These are phyloP conservation scores for Moesziomyces aphidis DNA, from an alignment of 1,284 basidiomycete species.

Conservation along the genomic window DNA sequence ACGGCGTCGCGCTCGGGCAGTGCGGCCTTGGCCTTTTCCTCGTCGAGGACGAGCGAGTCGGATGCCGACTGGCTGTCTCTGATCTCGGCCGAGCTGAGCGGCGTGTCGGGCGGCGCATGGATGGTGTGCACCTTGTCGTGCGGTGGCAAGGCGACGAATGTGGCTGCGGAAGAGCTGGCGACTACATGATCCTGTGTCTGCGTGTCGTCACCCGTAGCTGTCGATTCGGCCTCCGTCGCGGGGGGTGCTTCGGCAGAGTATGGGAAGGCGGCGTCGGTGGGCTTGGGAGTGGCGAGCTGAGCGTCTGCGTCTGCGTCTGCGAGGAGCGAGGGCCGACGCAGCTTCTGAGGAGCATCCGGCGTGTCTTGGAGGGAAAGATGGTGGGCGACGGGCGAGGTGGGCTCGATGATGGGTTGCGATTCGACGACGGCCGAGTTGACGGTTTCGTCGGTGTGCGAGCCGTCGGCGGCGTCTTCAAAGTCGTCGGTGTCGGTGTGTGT, in stretches of 20 bases:
- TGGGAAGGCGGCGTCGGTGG: slow-evolving; percentile 12
- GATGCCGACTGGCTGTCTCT: slow-evolving; percentile 27
- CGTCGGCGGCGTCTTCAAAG: slow-evolving; percentile 49
- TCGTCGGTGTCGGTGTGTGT: slow-evolving; percentile 45
- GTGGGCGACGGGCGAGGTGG: background rate
- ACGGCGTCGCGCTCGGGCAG: slow-evolving; percentile 36
- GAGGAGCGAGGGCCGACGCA: slow-evolving; percentile 8
- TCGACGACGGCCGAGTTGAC: slow-evolving; percentile 15
- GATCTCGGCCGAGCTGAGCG: slow-evolving; percentile 44
- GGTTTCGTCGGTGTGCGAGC: slow-evolving; percentile 23
- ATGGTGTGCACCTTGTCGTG: background rate
- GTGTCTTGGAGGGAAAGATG: slow-evolving; percentile 9
- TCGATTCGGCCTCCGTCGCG: background rate
- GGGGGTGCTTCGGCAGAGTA: background rate
- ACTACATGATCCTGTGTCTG: background rate
- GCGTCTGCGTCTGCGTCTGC: slow-evolving; percentile 8
- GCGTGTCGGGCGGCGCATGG: slow-evolving; percentile 4
- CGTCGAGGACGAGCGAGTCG: slow-evolving; percentile 42
- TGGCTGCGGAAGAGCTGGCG: slow-evolving; percentile 27
- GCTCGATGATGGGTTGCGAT: background rate
- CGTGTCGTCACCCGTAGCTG: background rate
- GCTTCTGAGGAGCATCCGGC: slow-evolving; percentile 3
- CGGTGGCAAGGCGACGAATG: slow-evolving; percentile 11
- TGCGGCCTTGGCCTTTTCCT: slow-evolving; percentile 33
- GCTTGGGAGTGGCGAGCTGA: slow-evolving; percentile 19